phyloP scores from a whole-genome alignment of 2,329 filamentous ascomycete genomes.

The Penicillium vulpinum region DNA sequence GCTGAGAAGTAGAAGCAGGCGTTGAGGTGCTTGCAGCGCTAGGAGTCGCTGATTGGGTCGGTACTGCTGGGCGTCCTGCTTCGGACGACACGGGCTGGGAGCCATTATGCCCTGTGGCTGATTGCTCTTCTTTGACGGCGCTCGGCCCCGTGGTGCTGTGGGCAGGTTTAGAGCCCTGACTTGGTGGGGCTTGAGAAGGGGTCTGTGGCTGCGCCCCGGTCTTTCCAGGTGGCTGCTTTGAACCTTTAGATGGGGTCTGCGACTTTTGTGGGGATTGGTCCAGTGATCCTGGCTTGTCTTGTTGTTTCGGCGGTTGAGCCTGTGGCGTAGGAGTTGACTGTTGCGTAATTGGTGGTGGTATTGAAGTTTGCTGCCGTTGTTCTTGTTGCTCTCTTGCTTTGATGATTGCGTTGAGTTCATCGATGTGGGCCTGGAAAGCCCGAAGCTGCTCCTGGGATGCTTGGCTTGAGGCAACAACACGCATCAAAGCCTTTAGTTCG shows the following conservation, averaged over 20 bases:
- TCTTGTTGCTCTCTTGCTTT: constrained; percentile 46
- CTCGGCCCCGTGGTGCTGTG: constrained; percentile 11
- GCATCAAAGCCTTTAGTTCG: constrained; percentile 53
- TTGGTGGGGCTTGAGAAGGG: background rate
- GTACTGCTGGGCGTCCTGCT: constrained; percentile 9
- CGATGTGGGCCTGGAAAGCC: constrained; percentile 53
- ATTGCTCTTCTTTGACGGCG: constrained; percentile 35
- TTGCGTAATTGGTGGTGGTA: constrained; percentile 11
- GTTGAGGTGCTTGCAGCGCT: constrained; percentile 6
- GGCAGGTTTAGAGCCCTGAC: constrained; percentile 10
- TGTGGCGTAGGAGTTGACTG: constrained; percentile 15
- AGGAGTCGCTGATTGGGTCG: constrained; percentile 13
- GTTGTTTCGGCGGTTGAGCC: constrained; percentile 31
- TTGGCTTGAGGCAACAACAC: constrained; percentile 52
- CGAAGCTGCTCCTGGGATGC: constrained; percentile 51
- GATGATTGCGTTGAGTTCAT: constrained; percentile 53
- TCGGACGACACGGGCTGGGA: constrained; percentile 14
- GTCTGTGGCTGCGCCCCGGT: constrained; percentile 12
- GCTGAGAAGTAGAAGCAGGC: constrained; percentile 18
- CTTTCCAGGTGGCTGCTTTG: constrained; percentile 10
- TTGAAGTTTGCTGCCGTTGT: constrained; percentile 29
- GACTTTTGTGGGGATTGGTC: constrained; percentile 11
- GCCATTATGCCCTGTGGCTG: constrained; percentile 2
- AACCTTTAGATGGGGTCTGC: constrained; percentile 14
- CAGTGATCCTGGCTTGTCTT: constrained; percentile 21